Evolutionary conservation across 2,329 filamentous ascomycete species (phyloP), one percentile per base, ranked within the genome.

Genomic region (Cordyceps cateniannulata): DNA sequence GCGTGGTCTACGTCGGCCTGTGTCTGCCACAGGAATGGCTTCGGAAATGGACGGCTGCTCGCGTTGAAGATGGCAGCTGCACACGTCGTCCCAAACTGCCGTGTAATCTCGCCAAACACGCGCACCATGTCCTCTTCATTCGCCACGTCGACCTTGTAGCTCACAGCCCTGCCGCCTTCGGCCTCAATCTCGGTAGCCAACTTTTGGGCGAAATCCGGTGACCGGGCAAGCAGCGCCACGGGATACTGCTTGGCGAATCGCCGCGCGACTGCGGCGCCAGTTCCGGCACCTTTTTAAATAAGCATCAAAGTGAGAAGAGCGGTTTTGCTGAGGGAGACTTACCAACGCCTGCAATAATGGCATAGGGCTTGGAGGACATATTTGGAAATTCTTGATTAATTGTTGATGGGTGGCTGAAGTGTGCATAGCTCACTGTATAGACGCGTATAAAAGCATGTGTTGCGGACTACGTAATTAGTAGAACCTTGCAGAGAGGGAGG

Each of bases 11-110:
- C 3, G 14, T 62, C 60, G 35, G 10, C n/a, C 25, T 52, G 47
- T 5, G 60, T 24, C 20, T 62, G 60, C 60, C 60, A 62, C 20
- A 53, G 29, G 27, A 62, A 62, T n/a, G 60, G 60, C 32, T 62
- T 62, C n/a, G 60, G 60, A 18, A 62, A 62, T 25, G 60, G 60
- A 3, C 60, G 53, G 29, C 53, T 49, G 42, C 60, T 62, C n/a
- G 60, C 60, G 35, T 62, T 62, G 54, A 62, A 62, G 25, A 62
- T 38, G 20, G 60, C 60, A 2, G 54, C 60, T 5, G 60, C 60
- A 24, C 60, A 62, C 1, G 10, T 18, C 1, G 35, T 54, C 8
- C 60, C 60, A 22, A 62, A 62, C 6, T 14, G 35, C 27, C 40
- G 10, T 8, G 20, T 18, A 24, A 62, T 62, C 40, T 62, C 52